Percentiles rank a stretch among this genome's conserved stretches.
Conservation (phyloP, 352 stramenopile species). For the Globisporangium carolinianum region DNA sequence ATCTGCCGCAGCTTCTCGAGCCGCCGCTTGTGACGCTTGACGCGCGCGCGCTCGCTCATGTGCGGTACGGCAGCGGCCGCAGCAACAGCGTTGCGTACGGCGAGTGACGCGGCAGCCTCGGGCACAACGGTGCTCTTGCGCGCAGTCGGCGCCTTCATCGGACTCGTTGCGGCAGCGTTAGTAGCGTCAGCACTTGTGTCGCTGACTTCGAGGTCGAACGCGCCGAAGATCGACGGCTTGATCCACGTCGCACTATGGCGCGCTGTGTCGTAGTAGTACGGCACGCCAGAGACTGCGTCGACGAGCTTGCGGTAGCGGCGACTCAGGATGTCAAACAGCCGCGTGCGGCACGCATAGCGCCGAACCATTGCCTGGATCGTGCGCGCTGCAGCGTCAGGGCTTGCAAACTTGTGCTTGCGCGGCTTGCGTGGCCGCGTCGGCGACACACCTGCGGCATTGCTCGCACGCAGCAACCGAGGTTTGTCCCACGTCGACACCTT, state of each 20-base stretch:
- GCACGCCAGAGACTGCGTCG: slow-evolving; percentile 25
- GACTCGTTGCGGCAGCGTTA: not conserved
- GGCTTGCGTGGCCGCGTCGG: slow-evolving; percentile 6
- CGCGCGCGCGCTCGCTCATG: slow-evolving; percentile 44
- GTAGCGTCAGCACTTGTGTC: not conserved
- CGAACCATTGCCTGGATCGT: slow-evolving; percentile 62
- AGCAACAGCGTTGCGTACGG: not conserved
- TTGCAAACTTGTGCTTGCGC: slow-evolving; percentile 27
- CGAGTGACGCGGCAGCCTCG: not conserved
- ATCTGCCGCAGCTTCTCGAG: slow-evolving; percentile 52
- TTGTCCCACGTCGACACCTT: slow-evolving; percentile 68
- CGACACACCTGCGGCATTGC: not conserved
- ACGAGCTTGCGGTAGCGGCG: slow-evolving; percentile 57
- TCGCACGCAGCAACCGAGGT: slow-evolving; percentile 28
- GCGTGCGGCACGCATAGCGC: slow-evolving; percentile 36
- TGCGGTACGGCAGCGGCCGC: slow-evolving; percentile 9
- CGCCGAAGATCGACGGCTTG: slow-evolving; percentile 47
- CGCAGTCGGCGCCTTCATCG: slow-evolving; percentile 4
- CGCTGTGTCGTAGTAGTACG: slow-evolving; percentile 70
- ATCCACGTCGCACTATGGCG: slow-evolving; percentile 43
- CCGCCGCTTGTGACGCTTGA: slow-evolving; percentile 57
- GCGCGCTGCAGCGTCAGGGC: slow-evolving; percentile 29
- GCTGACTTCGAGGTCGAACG: slow-evolving; percentile 41
- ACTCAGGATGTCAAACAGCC: slow-evolving; percentile 30
- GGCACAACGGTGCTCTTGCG: slow-evolving; percentile 9